Evolutionary conservation across 352 stramenopile genomes (phyloP), one percentile per base, ranked within the genome.

Genomic region (Pythium apleroticum): DNA sequence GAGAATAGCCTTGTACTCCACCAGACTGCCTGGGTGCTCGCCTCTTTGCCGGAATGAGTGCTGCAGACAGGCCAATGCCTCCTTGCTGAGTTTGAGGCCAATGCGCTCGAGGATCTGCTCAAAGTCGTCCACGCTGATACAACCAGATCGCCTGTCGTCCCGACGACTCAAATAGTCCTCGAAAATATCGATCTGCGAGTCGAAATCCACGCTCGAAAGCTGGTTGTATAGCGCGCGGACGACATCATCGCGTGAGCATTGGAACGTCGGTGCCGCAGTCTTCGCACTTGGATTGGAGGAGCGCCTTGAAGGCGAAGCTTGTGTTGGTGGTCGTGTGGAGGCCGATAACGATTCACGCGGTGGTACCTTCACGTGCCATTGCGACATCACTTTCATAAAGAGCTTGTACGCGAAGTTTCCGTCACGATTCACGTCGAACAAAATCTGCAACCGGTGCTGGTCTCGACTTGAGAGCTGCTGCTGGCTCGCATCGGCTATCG

Each of bases 351-450:
- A 50, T 50, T n/a, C 10, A 4, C 11, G 43, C 1, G 43, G 28
- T 15, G 43, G 0, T 27, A 3, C 8, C 4, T 25, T 50, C 14
- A 37, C 24, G 24, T 52, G 66, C 79, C 77, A 88, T 54, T 90
- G 83, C 10, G 78, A 81, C 17, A 91, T 78, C 0, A 83, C 78
- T 57, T 91, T 91, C 20, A 95, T 61, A 28, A 91, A 91, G 1
- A 95, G 66, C 45, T 81, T 84, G 59, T 83, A 92, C 5, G 86
- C 85, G 33, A 95, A 79, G 37, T 69, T 66, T 2, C 72, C 74
- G 52, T 88, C 65, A 0, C 82, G 74, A 41, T 77, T 75, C 9
- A 92, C 78, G 60, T 93, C 84, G 52, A 95, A 95, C 52, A 95
- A 71, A 60, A 87, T 74, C 33, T 79, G 66, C 3, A 93, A 71